Evolutionary conservation across 2,329 filamentous ascomycete species (phyloP).

Genomic region (Fusarium aywerte): DNA sequence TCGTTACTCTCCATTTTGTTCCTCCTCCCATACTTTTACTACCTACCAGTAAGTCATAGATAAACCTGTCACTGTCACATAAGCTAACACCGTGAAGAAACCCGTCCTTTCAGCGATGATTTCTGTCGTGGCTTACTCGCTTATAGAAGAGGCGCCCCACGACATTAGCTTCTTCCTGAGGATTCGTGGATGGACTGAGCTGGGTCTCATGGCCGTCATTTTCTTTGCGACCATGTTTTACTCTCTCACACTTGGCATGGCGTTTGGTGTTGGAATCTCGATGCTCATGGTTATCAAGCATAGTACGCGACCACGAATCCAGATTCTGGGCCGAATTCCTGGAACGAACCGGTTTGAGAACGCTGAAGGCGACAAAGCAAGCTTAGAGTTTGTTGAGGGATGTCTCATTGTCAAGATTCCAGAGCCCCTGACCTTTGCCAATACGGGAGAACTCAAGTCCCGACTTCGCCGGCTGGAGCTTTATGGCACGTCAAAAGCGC

Average conservation of each 20-base stretch:
- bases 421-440: conserved; percentile 95
- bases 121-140: conserved; percentile 90
- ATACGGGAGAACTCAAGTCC: conserved; percentile 90
- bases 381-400: conserved; percentile 88
- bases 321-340: conserved; percentile 90
- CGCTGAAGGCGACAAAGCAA: conserved; percentile 76
- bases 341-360: conserved; percentile 88
- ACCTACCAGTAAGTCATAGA: conserved; percentile 78
- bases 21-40: conserved; percentile 91
- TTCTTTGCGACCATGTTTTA: conserved; percentile 94
- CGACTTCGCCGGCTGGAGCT: conserved; percentile 85
- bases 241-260: conserved; percentile 92
- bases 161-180: conserved; percentile 90
- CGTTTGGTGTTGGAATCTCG: conserved; percentile 90
- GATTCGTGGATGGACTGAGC: conserved; percentile 86
- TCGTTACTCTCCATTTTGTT: conserved; percentile 84
- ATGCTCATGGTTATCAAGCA: conserved; percentile 90
- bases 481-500: conserved; percentile 86
- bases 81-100: conserved; percentile 68
- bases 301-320: conserved; percentile 90
- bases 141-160: conserved; percentile 94
- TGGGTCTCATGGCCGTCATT: conserved; percentile 88
- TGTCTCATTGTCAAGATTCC: conserved; percentile 98
- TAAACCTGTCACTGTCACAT: neutral
- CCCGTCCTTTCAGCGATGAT: conserved; percentile 94